A percentile compares a stretch with the other conserved stretches of the same genome.
phyloP scores from a whole-genome alignment of 768 basidiomycete species.

The Ephemerocybe angulata region DNA sequence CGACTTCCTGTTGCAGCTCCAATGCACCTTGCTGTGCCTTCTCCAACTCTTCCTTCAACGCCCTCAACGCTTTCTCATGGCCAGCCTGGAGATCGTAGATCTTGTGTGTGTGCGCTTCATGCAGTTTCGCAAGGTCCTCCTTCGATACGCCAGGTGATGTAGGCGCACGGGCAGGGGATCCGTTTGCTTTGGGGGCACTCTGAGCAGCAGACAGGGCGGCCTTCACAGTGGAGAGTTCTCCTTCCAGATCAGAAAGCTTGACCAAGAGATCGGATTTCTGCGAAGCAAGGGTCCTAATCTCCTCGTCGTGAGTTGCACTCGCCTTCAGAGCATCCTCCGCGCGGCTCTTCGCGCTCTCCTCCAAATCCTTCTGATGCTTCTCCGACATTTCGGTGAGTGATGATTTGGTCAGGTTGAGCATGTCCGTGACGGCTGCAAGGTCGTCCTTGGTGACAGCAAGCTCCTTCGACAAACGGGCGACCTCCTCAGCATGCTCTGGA shows the following conservation, averaged over 20 bases:
- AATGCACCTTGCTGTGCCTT: slow-evolving; percentile 43
- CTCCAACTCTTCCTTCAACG: slow-evolving; percentile 55
- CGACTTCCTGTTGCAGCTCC: slow-evolving; percentile 58
- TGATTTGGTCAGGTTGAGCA: slow-evolving; percentile 63
- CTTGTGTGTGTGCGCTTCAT: slow-evolving; percentile 84
- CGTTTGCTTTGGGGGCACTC: slow-evolving; percentile 54
- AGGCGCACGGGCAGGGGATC: slow-evolving; percentile 26
- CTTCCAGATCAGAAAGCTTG: slow-evolving; percentile 70
- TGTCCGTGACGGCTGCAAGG: slow-evolving; percentile 58
- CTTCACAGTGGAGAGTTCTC: slow-evolving; percentile 65
- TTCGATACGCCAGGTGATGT: slow-evolving; percentile 56
- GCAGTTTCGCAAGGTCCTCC: slow-evolving; percentile 72
- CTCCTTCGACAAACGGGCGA: slow-evolving; percentile 54
- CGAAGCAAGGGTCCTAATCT: slow-evolving; percentile 49
- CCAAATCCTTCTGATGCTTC: slow-evolving; percentile 69
- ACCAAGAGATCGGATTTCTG: slow-evolving; percentile 63
- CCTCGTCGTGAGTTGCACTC: slow-evolving; percentile 55
- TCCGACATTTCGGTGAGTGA: slow-evolving; percentile 68
- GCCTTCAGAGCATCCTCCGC: slow-evolving; percentile 69
- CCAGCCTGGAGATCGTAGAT: slow-evolving; percentile 68
- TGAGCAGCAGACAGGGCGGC: slow-evolving; percentile 54
- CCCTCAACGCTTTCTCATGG: slow-evolving; percentile 56
- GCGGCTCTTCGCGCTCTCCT: slow-evolving; percentile 66
- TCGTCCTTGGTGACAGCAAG: slow-evolving; percentile 67
- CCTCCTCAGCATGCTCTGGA: slow-evolving; percentile 51